phyloP scores from a whole-genome alignment of 768 basidiomycete species.

The Mrakia gelida region DNA sequence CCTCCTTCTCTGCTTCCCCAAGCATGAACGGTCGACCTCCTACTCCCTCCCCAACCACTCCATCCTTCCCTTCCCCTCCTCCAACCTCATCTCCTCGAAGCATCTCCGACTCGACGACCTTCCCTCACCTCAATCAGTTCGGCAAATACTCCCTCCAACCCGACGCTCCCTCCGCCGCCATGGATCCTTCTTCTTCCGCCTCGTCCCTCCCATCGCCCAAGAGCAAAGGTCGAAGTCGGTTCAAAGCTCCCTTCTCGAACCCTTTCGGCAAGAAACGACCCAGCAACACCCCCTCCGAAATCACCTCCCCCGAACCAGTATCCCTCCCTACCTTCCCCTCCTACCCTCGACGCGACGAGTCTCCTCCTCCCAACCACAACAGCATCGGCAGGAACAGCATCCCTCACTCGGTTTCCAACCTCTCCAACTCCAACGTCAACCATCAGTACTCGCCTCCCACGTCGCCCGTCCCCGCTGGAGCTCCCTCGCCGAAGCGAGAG shows the following conservation, averaged over 20 bases:
- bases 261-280: background rate
- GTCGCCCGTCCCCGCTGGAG: background rate
- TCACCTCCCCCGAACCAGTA: conserved; percentile 10
- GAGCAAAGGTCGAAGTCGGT: background rate
- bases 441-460: background rate
- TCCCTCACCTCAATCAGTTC: background rate
- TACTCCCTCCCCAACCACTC: background rate
- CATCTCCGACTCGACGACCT: background rate
- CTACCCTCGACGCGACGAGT: background rate
- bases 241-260: conserved; percentile 16
- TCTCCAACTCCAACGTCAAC: background rate
- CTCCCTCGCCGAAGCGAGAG: background rate
- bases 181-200: background rate
- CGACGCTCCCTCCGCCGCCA: background rate
- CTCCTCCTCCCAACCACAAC: background rate
- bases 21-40: background rate
- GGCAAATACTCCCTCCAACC: conserved; percentile 1
- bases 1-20: background rate
- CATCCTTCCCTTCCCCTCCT: background rate
- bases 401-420: background rate
- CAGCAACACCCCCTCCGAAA: background rate
- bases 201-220: background rate
- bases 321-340: background rate
- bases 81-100: background rate
- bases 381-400: background rate